phyloP scores from a whole-genome alignment of 2,329 filamentous ascomycete genomes.

The Hymenotorrendiella dingleyae region DNA sequence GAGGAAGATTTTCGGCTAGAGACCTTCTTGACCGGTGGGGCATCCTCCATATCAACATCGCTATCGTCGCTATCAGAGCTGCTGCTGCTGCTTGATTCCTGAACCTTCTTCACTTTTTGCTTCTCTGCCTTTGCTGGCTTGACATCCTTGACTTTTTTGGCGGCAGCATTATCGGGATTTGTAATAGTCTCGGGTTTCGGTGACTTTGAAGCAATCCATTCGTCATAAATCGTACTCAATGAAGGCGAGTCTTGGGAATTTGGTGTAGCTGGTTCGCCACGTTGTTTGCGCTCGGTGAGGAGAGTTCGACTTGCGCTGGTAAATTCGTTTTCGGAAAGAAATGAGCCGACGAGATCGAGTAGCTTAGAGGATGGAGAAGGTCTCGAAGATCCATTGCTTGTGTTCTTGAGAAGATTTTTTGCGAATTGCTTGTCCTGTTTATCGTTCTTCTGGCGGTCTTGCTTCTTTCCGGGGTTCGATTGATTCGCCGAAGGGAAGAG shows the following conservation, averaged over 20 bases:
- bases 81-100: slow-evolving; percentile 32
- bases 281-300: slow-evolving; percentile 51
- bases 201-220: slow-evolving; percentile 33
- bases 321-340: slow-evolving; percentile 63
- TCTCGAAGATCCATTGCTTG: slow-evolving; percentile 16
- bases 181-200: neutral
- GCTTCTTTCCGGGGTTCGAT: slow-evolving; percentile 11
- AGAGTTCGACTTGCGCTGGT: slow-evolving; percentile 55
- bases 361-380: slow-evolving; percentile 50
- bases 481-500: slow-evolving; percentile 26
- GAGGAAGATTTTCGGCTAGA: slow-evolving; percentile 28
- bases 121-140: slow-evolving; percentile 27
- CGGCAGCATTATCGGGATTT: neutral
- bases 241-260: slow-evolving; percentile 36
- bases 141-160: slow-evolving; percentile 19
- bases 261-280: slow-evolving; percentile 34
- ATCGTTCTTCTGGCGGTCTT: slow-evolving; percentile 17
- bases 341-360: slow-evolving; percentile 59
- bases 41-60: slow-evolving; percentile 30
- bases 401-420: slow-evolving; percentile 24
- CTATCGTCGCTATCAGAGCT: slow-evolving; percentile 22
- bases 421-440: slow-evolving; percentile 28
- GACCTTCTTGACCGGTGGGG: slow-evolving; percentile 28
- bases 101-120: slow-evolving; percentile 20
- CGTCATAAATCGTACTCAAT: slow-evolving; percentile 32